Percentiles rank a stretch among this genome's conserved stretches.
phyloP scores from a whole-genome alignment of 495 filamentous ascomycete species.

The Aspergillus ellipticus region DNA sequence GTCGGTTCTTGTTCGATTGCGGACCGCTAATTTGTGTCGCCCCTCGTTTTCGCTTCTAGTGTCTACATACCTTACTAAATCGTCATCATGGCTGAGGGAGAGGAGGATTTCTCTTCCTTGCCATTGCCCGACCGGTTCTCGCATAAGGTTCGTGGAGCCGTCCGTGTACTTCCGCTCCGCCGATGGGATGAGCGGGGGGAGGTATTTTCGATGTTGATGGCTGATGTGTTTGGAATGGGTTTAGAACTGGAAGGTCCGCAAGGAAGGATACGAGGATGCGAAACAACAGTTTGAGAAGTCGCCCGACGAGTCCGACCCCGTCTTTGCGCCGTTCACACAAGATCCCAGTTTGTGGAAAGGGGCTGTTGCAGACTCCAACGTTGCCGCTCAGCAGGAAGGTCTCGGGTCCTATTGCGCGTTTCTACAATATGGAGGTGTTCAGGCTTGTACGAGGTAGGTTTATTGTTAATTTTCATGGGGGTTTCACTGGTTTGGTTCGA shows the following conservation, averaged over 20 bases:
- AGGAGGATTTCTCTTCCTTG: constrained; percentile 81
- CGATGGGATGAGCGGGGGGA: neutral
- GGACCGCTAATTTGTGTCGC: neutral
- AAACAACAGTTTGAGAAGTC: constrained; percentile 80
- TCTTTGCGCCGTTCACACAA: constrained; percentile 80
- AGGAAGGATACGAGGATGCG: constrained; percentile 91
- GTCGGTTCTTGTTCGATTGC: neutral
- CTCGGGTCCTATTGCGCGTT: constrained; percentile 83
- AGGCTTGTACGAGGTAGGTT: constrained; percentile 68
- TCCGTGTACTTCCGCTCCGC: neutral
- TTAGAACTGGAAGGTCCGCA: constrained; percentile 95
- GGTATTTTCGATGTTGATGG: neutral
- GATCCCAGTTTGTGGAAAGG: constrained; percentile 87
- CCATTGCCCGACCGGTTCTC: constrained; percentile 78
- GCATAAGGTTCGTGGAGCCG: constrained; percentile 65
- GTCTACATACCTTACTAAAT: neutral
- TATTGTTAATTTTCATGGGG: neutral
- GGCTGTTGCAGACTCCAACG: constrained; percentile 92
- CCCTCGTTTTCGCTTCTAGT: neutral
- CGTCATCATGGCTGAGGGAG: constrained; percentile 50
- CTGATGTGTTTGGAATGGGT: constrained; percentile 18
- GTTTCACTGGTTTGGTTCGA: neutral
- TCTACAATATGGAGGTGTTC: constrained; percentile 77
- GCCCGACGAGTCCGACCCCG: constrained; percentile 80
- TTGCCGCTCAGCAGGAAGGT: constrained; percentile 93